Conservation (phyloP, 2,329 filamentous ascomycete species). For the Grosmannia penicillata region DNA sequence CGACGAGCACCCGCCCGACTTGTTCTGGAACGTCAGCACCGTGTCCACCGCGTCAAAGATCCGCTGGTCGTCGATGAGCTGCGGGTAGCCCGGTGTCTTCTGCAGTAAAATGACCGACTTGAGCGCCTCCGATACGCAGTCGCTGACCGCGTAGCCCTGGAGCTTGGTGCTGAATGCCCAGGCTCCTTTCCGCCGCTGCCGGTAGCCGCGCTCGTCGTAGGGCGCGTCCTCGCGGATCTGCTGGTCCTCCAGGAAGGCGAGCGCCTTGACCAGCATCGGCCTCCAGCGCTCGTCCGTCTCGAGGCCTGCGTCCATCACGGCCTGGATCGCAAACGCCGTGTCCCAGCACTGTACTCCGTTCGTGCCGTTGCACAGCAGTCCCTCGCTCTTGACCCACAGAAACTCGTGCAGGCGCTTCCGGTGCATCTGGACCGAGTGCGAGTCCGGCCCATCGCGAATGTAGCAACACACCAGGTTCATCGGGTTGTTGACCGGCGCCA, state of each 20-base stretch:
- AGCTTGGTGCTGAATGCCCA: conserved; percentile 91
- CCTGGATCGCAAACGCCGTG: conserved; percentile 78
- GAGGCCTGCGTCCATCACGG: conserved; percentile 63
- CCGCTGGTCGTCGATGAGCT: conserved; percentile 58
- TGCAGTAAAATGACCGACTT: conserved; percentile 76
- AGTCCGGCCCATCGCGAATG: conserved; percentile 65
- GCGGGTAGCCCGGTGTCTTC: conserved; percentile 58
- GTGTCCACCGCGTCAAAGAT: conserved; percentile 85
- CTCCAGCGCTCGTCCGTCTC: conserved; percentile 63
- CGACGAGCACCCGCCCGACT: conserved; percentile 71
- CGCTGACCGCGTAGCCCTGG: conserved; percentile 90
- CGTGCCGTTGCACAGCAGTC: conserved; percentile 89
- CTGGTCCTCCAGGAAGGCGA: conserved; percentile 77
- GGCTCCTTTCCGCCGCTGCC: conserved; percentile 79
- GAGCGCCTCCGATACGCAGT: conserved; percentile 83
- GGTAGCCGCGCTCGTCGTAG: conserved; percentile 68
- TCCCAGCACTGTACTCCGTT: conserved; percentile 99
- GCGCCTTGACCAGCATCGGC: conserved; percentile 68
- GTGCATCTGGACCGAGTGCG: conserved; percentile 58
- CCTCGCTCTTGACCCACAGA: conserved; percentile 82
- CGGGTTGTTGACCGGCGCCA: conserved; percentile 79
- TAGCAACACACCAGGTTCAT: conserved; percentile 87
- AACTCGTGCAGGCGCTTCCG: conserved; percentile 72
- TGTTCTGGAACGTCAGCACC: conserved; percentile 80
- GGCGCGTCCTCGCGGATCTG: conserved; percentile 76